Evolutionary conservation across 441 rosid genomes (phyloP).

Genomic region (Gossypium trilobum): DNA sequence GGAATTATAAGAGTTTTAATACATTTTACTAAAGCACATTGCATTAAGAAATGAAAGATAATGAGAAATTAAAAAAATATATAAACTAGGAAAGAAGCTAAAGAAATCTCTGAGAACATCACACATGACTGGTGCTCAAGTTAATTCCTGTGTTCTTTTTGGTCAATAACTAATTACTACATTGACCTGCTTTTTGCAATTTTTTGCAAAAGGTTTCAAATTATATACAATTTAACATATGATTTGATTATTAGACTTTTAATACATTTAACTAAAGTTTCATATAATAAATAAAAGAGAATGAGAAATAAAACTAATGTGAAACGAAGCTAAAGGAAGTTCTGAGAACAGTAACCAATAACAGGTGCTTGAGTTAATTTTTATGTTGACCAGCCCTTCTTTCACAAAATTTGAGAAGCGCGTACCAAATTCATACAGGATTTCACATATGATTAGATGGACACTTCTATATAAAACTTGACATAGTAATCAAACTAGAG

Average conservation of each 20-base stretch:
- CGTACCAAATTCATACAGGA: background rate
- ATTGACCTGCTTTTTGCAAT: background rate
- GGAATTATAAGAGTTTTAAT: slow-evolving; percentile 88
- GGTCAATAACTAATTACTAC: background rate
- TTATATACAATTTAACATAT: background rate
- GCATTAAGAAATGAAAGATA: slow-evolving; percentile 1
- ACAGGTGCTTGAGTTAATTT: background rate
- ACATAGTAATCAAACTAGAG: background rate
- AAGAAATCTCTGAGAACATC: slow-evolving; percentile 8
- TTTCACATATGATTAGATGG: background rate
- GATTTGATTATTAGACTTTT: background rate
- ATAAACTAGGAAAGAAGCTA: background rate
- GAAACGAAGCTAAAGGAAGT: background rate
- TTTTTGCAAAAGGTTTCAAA: background rate
- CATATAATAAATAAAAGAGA: background rate
- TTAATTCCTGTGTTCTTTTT: background rate
- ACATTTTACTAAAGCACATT: slow-evolving; percentile 29
- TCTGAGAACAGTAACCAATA: background rate
- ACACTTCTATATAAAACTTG: background rate
- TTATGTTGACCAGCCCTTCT: background rate
- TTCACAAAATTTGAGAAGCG: background rate
- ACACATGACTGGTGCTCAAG: background rate
- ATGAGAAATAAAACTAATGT: background rate
- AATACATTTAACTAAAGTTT: background rate
- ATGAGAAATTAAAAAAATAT: background rate